Evolutionary conservation across 495 filamentous ascomycete genomes (phyloP).

Genomic region (Achaetomiella virescens): DNA sequence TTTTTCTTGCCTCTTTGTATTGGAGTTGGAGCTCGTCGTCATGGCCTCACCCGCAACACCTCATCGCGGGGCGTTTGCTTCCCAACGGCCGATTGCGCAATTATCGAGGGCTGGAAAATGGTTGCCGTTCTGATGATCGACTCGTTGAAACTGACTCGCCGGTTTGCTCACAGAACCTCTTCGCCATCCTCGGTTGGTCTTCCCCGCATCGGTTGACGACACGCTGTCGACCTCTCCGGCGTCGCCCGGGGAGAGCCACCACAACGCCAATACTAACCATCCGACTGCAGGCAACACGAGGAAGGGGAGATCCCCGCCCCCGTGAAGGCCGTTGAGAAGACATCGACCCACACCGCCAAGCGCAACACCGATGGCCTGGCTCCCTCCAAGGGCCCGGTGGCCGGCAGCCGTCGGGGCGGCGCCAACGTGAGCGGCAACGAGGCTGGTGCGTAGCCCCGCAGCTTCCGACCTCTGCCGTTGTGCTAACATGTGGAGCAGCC

Average conservation of each 20-base stretch:
- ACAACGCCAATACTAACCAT: constrained; percentile 17
- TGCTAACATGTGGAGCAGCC: constrained; percentile 45
- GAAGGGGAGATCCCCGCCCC: constrained; percentile 75
- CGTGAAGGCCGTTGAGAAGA: constrained; percentile 81
- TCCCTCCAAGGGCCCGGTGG: constrained; percentile 43
- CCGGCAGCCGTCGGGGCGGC: constrained; percentile 49
- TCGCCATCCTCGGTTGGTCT: constrained; percentile 73
- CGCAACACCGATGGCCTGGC: constrained; percentile 79
- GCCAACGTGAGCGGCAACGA: constrained; percentile 62
- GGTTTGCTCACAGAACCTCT: constrained; percentile 58
- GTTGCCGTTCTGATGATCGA: background rate
- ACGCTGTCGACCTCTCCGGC: constrained; percentile 32
- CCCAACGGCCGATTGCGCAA: constrained; percentile 4
- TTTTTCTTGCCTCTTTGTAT: background rate
- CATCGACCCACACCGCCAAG: constrained; percentile 71
- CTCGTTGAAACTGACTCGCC: constrained; percentile 26
- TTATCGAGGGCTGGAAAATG: background rate
- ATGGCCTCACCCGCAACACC: background rate
- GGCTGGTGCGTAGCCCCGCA: constrained; percentile 53
- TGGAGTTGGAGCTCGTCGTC: background rate
- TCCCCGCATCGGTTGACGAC: constrained; percentile 23
- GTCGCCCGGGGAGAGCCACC: constrained; percentile 10
- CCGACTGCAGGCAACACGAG: constrained; percentile 68
- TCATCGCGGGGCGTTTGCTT: constrained; percentile 4
- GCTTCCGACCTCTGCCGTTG: background rate